A percentile compares a stretch with the other conserved stretches of the same genome.
Conservation (phyloP, 2,329 filamentous ascomycete genomes). For the Coniochaeta sp. region DNA sequence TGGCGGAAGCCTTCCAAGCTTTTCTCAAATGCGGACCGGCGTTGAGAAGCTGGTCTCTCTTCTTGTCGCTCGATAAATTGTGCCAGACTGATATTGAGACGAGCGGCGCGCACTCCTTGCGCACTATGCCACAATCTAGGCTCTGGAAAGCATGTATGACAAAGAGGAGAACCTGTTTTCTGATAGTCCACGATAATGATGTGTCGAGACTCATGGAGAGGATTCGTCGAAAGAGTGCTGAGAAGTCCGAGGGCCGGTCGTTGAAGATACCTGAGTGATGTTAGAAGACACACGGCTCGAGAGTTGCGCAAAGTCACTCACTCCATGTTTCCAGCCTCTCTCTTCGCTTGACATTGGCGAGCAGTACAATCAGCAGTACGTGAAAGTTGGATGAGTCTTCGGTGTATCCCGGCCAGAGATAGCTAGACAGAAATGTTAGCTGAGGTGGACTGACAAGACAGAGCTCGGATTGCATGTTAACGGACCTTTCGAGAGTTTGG, state of each 20-base stretch:
- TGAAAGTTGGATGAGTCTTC: constrained; percentile 89
- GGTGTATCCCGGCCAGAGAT: constrained; percentile 88
- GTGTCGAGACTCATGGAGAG: constrained; percentile 77
- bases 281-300: neutral
- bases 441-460: constrained; percentile 11
- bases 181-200: constrained; percentile 57
- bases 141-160: constrained; percentile 91
- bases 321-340: constrained; percentile 86
- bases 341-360: constrained; percentile 80
- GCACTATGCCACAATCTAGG: constrained; percentile 77
- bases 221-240: constrained; percentile 79
- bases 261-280: constrained; percentile 60
- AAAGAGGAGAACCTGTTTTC: constrained; percentile 81
- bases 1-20: constrained; percentile 80
- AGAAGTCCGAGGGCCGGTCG: constrained; percentile 73
- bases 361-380: constrained; percentile 75
- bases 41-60: constrained; percentile 65
- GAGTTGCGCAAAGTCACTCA: constrained; percentile 30
- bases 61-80: constrained; percentile 71
- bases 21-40: constrained; percentile 71
- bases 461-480: neutral
- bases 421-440: constrained; percentile 39
- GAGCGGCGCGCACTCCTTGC: constrained; percentile 92
- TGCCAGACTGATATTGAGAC: constrained; percentile 97
- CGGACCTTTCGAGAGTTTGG: constrained; percentile 77